Evolutionary conservation across 305 asterid species (phyloP), one percentile per base, ranked within the genome.

Genomic region (Euphrasia arctica): DNA sequence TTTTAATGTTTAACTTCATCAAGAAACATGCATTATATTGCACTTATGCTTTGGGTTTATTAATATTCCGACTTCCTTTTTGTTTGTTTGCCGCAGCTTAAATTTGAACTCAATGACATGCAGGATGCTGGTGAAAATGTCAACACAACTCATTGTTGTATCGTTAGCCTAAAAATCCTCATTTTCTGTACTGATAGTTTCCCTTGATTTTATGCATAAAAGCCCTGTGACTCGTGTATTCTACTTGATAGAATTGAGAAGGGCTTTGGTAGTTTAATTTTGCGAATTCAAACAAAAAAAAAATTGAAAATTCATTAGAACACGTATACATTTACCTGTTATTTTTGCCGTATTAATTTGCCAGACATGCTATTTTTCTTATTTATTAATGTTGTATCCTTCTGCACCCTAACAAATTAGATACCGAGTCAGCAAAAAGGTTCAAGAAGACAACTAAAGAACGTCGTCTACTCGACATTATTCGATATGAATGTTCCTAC

Each of bases 51-150:
- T 63, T 14, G 48, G 52, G 34, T 54, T 60, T 62, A 54, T 60
- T 62, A 54, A 18, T 28, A 5, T 66, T 42, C 55, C 51, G 67
- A 34, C 47, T 39, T 59, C 59, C 55, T 25, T 47, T 50, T 59
- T 22, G 57, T 63, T 18, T 45, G 8, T 63, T 57, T 11, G 9
- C 43, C 70, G 70, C 18, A 3, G 58, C 36, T 51, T 58, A n/a
- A 59, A 13, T 60, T 15, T 45, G 57, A 10, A 52, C 64, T 28
- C 65, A 50, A 48, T 75, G 68, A 28, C 66, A 63, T 82, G 77
- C 88, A 93, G 97, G 89, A 93, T 90, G 99, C 99, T 86, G 86
- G 95, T 93, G 79, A 93, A 86, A 83, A 34, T 95, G 54, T 82
- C 83, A 55, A 64, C 87, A 36, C 97, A 90, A 27, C 99, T 96